phyloP scores from a whole-genome alignment of 2,329 filamentous ascomycete species.

The Aulographum hederae region DNA sequence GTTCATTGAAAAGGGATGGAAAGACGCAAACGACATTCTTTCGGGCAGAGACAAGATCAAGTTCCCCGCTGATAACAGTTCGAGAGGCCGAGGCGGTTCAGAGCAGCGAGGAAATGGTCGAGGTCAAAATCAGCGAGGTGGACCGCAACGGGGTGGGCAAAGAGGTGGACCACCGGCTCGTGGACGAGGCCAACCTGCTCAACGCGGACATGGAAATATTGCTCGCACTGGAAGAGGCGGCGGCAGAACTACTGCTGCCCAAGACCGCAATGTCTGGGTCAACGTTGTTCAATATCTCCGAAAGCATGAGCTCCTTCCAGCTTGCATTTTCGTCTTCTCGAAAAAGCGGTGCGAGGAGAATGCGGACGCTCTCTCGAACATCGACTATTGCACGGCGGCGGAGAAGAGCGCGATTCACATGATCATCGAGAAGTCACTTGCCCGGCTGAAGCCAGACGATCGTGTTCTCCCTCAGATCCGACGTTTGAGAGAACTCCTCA shows the following conservation, averaged over 20 bases:
- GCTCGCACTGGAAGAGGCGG: slow-evolving; percentile 71
- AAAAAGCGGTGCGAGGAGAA: slow-evolving; percentile 97
- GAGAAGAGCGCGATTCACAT: slow-evolving; percentile 97
- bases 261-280: slow-evolving; percentile 95
- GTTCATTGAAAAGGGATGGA: slow-evolving; percentile 87
- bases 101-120: slow-evolving; percentile 34
- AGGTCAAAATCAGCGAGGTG: slow-evolving; percentile 34
- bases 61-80: slow-evolving; percentile 30
- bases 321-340: slow-evolving; percentile 96
- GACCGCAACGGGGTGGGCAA: slow-evolving; percentile 27
- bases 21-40: slow-evolving; percentile 69
- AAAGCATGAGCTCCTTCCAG: slow-evolving; percentile 72
- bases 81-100: no score
- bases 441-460: slow-evolving; percentile 79
- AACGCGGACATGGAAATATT: slow-evolving; percentile 62
- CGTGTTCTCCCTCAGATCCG: slow-evolving; percentile 81
- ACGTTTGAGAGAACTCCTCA: slow-evolving; percentile 66
- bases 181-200: slow-evolving; percentile 34
- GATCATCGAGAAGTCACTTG: slow-evolving; percentile 89
- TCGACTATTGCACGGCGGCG: slow-evolving; percentile 81
- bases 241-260: slow-evolving; percentile 72
- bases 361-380: slow-evolving; percentile 81
- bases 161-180: slow-evolving; percentile 11
- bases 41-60: slow-evolving; percentile 66
- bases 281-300: slow-evolving; percentile 82